Evolutionary conservation across 306 rosid genomes (phyloP), one percentile per base, ranked within the genome.

Genomic region (Psophocarpus tetragonolobus): DNA sequence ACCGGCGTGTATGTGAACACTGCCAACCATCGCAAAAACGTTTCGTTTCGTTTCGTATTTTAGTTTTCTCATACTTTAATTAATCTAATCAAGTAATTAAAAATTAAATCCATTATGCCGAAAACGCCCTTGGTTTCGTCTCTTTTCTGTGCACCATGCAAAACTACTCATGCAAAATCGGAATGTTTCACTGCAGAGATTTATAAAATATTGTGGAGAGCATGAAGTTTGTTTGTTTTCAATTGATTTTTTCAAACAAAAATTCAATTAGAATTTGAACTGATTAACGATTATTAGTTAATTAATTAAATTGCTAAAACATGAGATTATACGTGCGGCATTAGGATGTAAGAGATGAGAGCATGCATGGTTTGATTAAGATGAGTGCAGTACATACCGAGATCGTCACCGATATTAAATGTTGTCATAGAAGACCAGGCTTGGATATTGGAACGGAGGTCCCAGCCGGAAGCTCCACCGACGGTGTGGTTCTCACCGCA

Each of bases 381-480:
- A 21, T 32, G 36, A 18, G 24, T 20, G 11, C 41, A 33, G 7
- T 6, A 5, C 42, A 32, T 71, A 93, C 98, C 90, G 4, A 91
- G 94, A 82, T 75, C 76, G 56, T 93, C 98, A 1, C 91, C 97
- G 57, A 88, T 88, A 18, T 60, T 75, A 48, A 93, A 88, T 32
- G 81, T 80, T 36, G 68, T 69, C 2, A 77, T 8, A 23, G 93
- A 61, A 35, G 90, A 74, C 98, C 97, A 93, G 56, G 73, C 53
- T 27, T 78, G 87, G 51, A 93, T 68, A 68, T 91, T 73, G 0
- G 94, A 82, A 27, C 47, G 6, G 45, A 93, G 90, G 74, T 93
- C 98, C 98, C 97, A 91, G 24, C 96, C 97, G 15, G 89, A 73
- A 77, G 68, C 45, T 24, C 91, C 97, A 7, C 97, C 98, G 24